Conservation (phyloP, 805 yeast species). For the Lachancea sp. region DNA sequence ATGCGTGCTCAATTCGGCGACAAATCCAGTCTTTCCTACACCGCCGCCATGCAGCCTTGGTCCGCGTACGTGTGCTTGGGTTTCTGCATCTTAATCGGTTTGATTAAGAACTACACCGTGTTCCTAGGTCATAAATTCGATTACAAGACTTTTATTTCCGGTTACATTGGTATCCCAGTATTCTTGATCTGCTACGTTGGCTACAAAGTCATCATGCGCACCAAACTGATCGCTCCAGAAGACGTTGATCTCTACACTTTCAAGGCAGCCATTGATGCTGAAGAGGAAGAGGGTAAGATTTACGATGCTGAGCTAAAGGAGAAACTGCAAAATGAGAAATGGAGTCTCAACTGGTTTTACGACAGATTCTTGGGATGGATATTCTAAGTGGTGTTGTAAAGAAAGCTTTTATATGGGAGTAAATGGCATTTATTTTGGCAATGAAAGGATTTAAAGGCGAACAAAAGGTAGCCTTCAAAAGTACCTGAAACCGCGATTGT, state of each 20-base stretch:
- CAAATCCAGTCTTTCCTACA: constrained; percentile 49
- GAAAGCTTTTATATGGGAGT: neutral
- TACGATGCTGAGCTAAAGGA: constrained; percentile 27
- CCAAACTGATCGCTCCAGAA: constrained; percentile 42
- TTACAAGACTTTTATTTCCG: constrained; percentile 65
- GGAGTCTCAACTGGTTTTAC: constrained; percentile 42
- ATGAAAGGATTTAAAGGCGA: neutral
- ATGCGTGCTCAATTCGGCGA: constrained; percentile 60
- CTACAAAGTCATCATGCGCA: constrained; percentile 50
- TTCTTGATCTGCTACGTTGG: constrained; percentile 50
- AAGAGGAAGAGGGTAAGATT: constrained; percentile 30
- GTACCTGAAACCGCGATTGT: neutral
- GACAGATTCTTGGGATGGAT: constrained; percentile 45
- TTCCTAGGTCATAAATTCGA: constrained; percentile 57
- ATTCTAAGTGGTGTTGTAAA: constrained; percentile 28
- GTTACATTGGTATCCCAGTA: constrained; percentile 62
- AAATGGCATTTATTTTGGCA: neutral
- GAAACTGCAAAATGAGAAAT: constrained; percentile 23
- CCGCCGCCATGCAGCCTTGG: constrained; percentile 64
- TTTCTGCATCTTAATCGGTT: constrained; percentile 47
- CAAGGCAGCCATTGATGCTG: constrained; percentile 27
- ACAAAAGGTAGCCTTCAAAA: no score
- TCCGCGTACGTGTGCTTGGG: constrained; percentile 54
- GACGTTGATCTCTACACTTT: constrained; percentile 56
- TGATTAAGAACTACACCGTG: constrained; percentile 68